phyloP scores from a whole-genome alignment of 2,329 filamentous ascomycete genomes.

The Onygenales sp. region DNA sequence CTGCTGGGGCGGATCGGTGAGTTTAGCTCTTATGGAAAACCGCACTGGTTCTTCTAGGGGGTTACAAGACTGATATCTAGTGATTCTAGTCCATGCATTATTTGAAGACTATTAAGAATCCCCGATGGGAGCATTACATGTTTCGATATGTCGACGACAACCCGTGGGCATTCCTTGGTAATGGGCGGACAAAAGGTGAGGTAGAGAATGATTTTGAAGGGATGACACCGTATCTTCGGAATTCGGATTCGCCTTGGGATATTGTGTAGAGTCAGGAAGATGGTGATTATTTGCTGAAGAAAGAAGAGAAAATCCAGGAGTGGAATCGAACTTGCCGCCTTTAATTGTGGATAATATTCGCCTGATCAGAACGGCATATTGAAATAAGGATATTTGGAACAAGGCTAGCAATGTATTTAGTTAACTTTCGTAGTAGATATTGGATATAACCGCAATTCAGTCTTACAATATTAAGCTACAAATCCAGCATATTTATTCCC shows the following conservation, averaged over 20 bases:
- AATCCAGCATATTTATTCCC: no score
- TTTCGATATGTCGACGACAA: conserved; percentile 28
- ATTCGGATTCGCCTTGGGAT: not conserved
- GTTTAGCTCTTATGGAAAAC: not conserved
- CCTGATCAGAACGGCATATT: no score
- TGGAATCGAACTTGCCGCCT: not conserved
- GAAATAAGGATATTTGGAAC: no score
- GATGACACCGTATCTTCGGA: not conserved
- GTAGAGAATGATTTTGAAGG: not conserved
- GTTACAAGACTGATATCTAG: not conserved
- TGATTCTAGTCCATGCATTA: conserved; percentile 21
- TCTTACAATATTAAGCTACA: no score
- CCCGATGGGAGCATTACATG: conserved; percentile 24
- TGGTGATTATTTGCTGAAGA: not conserved
- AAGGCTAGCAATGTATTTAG: no score
- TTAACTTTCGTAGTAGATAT: no score
- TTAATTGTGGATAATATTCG: no score
- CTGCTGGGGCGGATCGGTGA: not conserved
- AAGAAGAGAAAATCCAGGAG: not conserved
- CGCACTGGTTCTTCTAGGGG: not conserved
- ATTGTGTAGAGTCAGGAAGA: not conserved
- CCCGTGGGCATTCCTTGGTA: conserved; percentile 30
- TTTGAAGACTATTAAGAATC: conserved; percentile 21
- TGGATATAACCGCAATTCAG: no score
- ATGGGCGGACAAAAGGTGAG: conserved; percentile 37